Base-by-base conservation (phyloP, 768 basidiomycete genomes). In the Suillus variegatus region DNA sequence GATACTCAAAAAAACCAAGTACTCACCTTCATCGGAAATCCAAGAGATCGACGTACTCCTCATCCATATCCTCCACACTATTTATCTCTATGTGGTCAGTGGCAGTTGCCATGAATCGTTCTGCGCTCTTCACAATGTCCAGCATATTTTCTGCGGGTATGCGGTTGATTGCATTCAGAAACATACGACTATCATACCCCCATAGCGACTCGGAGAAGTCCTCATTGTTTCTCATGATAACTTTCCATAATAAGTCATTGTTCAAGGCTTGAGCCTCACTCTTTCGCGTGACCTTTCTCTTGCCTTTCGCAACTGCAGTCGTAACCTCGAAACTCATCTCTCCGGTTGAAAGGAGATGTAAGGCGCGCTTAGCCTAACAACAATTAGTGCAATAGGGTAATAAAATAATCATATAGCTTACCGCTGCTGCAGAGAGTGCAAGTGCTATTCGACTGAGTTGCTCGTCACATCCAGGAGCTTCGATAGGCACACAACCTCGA, bases 351-450 rank as follows among this genome's bases (percentile, higher is more conserved):
- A n/a, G 16, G 36, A 36, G 43, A 20, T 16, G 20, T 5, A 60
- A 12, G 7, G 25, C n/a, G 43, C 57, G 43, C 16, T 43, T 60
- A 38, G 20, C 36, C 36, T 22, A 60, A 43, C 36, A n/a, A 60
- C 25, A 14, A n/a, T 38, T 40, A 40, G 20, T 47, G 4, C 10
- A 47, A 47, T 12, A 22, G n/a, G n/a, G n/a, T 47, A 22, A 5
- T 12, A 47, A 3, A 22, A 47, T 12, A 9, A 36, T 36, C 36
- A n/a, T 12, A 12, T 12, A n/a, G n/a, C 52, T 54, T 60, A 68
- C 65, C 16, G 47, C 61, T 18, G 65, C 28, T 20, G 62, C 65
- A 51, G 68, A 56, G 16, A 68, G 60, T 12, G 65, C 60, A 54
- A 68, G 68, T 8, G 65, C 65, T 20, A 36, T 36, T 49, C 41